Evolutionary conservation across 371 early-diverging fungal species (phyloP).

Genomic region (Rhizopus sp.): DNA sequence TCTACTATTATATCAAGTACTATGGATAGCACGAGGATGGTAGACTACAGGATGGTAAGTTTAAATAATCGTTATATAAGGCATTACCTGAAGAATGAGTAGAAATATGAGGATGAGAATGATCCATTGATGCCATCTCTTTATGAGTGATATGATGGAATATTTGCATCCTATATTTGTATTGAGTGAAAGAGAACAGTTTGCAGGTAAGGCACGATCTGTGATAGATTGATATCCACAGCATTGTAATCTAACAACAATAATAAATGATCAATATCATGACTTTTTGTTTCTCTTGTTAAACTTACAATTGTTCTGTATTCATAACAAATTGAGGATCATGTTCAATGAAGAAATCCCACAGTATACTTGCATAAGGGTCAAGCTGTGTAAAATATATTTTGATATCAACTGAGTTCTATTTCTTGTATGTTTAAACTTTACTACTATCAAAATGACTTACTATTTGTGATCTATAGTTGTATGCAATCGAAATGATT

Average conservation of each 20-base stretch:
- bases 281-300: not conserved
- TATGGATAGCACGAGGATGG: constrained; percentile 17
- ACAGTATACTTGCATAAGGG: constrained; percentile 29
- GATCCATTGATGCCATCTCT: constrained; percentile 24
- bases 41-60: constrained; percentile 13
- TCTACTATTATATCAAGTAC: constrained; percentile 22
- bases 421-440: not conserved
- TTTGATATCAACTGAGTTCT: not conserved
- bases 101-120: constrained; percentile 10
- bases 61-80: not conserved
- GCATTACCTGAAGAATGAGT: constrained; percentile 18
- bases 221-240: constrained; percentile 26
- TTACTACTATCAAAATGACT: not conserved
- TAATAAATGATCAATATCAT: not conserved
- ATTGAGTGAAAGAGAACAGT: constrained; percentile 13
- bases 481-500: constrained; percentile 1
- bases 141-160: constrained; percentile 5
- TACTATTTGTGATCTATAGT: constrained; percentile 21
- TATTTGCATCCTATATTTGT: constrained; percentile 20
- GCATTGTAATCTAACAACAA: constrained; percentile 21
- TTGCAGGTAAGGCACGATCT: constrained; percentile 25
- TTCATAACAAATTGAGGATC: constrained; percentile 27
- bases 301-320: constrained; percentile 36
- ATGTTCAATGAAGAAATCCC: constrained; percentile 35
- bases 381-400: constrained; percentile 16